These are phyloP conservation scores for Schizophyllum amplum DNA, from an alignment of 1,284 basidiomycete genomes.

Conservation along the genomic window DNA sequence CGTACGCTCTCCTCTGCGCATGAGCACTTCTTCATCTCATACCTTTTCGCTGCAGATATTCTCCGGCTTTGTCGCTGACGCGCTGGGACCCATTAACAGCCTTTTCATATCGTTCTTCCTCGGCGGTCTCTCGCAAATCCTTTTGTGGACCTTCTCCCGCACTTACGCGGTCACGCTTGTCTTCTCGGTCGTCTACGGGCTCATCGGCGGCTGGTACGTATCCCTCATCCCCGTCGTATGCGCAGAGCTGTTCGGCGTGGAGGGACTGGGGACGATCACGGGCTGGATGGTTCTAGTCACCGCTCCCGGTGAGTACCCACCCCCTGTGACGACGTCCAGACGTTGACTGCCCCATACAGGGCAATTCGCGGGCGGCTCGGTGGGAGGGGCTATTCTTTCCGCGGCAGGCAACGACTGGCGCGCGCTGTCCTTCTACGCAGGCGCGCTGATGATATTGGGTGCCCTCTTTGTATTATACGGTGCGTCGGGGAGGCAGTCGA, in stretches of 20 bases:
- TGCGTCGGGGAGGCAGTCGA: neutral
- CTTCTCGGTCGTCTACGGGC: constrained; percentile 4
- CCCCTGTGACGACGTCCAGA: too few species aligned
- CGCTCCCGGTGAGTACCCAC: constrained; percentile 1
- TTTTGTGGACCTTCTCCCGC: constrained; percentile 3
- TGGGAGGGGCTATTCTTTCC: neutral
- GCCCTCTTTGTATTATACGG: neutral
- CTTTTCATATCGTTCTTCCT: constrained; percentile 7
- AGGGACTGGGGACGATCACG: constrained; percentile 5
- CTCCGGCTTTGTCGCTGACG: constrained; percentile 3
- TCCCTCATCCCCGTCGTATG: constrained; percentile 6
- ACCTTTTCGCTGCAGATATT: constrained; percentile 1
- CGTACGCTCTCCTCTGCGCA: neutral
- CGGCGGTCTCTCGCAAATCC: constrained; percentile 4
- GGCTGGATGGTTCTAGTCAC: constrained; percentile 6
- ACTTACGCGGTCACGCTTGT: constrained; percentile 1
- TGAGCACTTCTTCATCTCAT: neutral
- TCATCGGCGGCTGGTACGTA: constrained; percentile 4
- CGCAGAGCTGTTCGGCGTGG: constrained; percentile 3
- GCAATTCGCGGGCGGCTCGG: neutral
- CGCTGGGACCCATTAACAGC: constrained; percentile 3
- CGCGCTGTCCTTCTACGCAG: neutral
- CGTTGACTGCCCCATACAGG: neutral
- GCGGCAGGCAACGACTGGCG: neutral
- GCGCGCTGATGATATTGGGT: neutral